These are phyloP conservation scores for Parastagonospora avenae DNA, from an alignment of 2,329 filamentous ascomycete species.

Conservation along the genomic window DNA sequence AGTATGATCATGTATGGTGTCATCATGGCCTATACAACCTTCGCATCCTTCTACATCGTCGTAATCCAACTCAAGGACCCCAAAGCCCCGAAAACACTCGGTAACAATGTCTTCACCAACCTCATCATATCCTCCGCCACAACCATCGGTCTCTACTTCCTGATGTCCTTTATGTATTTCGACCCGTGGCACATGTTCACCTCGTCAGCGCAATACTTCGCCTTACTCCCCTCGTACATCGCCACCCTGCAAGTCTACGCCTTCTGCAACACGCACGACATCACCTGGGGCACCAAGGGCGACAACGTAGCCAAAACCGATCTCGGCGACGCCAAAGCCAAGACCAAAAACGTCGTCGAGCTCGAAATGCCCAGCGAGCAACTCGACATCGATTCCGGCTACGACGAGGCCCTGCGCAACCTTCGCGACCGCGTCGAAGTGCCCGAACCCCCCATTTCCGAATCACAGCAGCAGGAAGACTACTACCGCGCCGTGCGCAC, in stretches of 20 bases:
- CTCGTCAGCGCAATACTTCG: slow-evolving; percentile 86
- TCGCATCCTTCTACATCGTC: slow-evolving; percentile 87
- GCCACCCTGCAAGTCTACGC: slow-evolving; percentile 98
- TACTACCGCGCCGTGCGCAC: slow-evolving; percentile 98
- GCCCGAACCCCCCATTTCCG: slow-evolving; percentile 62
- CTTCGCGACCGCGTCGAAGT: slow-evolving; percentile 92
- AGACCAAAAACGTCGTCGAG: slow-evolving; percentile 77
- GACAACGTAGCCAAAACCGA: slow-evolving; percentile 96
- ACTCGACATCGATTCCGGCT: slow-evolving; percentile 95
- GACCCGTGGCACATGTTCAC: slow-evolving; percentile 99
- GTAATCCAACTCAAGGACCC: slow-evolving; percentile 72
- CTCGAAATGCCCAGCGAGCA: slow-evolving; percentile 98
- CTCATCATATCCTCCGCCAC: slow-evolving; percentile 87
- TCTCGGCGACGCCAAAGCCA: slow-evolving; percentile 82
- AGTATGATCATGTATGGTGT: slow-evolving; percentile 89
- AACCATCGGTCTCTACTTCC: slow-evolving; percentile 90
- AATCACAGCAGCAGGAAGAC: slow-evolving; percentile 91
- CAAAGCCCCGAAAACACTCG: slow-evolving; percentile 62
- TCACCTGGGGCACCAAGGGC: slow-evolving; percentile 98
- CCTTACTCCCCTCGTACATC: slow-evolving; percentile 89
- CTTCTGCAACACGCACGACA: slow-evolving; percentile 98
- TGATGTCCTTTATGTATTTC: slow-evolving; percentile 95
- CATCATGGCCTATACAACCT: slow-evolving; percentile 96
- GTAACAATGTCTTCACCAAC: slow-evolving; percentile 93
- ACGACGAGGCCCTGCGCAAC: slow-evolving; percentile 95